Evolutionary conservation across 208 protist genomes (phyloP).

Genomic region (Crithidia brevicula): DNA sequence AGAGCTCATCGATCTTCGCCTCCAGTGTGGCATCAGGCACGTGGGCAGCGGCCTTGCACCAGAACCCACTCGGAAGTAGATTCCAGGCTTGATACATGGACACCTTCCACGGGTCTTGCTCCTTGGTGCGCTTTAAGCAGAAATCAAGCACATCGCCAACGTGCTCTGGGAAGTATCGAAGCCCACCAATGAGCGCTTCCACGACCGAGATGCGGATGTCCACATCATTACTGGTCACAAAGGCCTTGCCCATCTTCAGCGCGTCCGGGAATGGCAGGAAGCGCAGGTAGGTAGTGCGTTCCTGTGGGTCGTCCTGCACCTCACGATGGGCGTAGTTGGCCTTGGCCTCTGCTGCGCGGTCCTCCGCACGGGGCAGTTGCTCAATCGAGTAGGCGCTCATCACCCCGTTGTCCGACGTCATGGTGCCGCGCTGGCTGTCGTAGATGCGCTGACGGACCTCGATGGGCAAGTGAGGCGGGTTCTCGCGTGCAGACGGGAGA

Average conservation of each 20-base stretch:
- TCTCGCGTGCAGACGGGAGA: background rate
- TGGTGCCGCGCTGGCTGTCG: background rate
- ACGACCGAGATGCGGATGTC: constrained; percentile 15
- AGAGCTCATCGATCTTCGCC: constrained; percentile 9
- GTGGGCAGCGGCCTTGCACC: background rate
- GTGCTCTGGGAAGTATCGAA: constrained; percentile 31
- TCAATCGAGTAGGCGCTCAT: background rate
- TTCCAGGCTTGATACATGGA: constrained; percentile 24
- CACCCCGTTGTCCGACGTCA: background rate
- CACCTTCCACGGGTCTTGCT: constrained; percentile 33
- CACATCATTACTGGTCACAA: constrained; percentile 19
- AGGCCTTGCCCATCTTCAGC: constrained; percentile 6
- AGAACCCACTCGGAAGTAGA: constrained; percentile 19
- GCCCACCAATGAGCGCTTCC: background rate
- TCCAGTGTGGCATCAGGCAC: constrained; percentile 5
- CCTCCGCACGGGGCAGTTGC: constrained; percentile 7
- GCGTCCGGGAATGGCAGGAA: constrained; percentile 27
- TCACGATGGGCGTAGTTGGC: constrained; percentile 5
- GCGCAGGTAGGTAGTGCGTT: constrained; percentile 22
- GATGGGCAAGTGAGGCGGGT: background rate
- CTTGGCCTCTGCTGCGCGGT: constrained; percentile 21
- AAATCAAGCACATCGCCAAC: constrained; percentile 27
- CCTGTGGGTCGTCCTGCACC: constrained; percentile 13
- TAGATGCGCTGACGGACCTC: constrained; percentile 21
- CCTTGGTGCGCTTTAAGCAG: constrained; percentile 32